These are phyloP conservation scores for Boletus mariae DNA, from an alignment of 1,284 basidiomycete species.

Conservation along the genomic window DNA sequence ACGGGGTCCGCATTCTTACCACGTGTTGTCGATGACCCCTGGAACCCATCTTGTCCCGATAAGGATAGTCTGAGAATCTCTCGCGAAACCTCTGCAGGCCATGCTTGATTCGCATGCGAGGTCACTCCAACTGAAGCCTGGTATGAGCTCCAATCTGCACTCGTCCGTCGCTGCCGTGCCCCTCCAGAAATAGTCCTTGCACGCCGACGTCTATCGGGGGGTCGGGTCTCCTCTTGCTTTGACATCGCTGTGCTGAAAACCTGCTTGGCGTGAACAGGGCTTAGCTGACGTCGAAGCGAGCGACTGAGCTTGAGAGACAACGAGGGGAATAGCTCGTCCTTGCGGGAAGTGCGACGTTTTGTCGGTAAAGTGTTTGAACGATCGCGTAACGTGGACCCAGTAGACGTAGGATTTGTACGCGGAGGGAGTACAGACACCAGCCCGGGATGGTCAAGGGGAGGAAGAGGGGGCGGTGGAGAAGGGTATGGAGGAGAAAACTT, in stretches of 20 bases:
- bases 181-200: constrained; percentile 21
- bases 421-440: constrained; percentile 29
- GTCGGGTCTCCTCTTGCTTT: constrained; percentile 1
- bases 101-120: constrained; percentile 33
- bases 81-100: constrained; percentile 44
- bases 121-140: constrained; percentile 36
- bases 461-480: constrained; percentile 44
- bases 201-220: constrained; percentile 13
- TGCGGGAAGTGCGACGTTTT: constrained; percentile 11
- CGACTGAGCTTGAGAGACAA: constrained; percentile 23
- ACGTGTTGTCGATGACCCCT: constrained; percentile 32
- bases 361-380: constrained; percentile 27
- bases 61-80: constrained; percentile 42
- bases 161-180: constrained; percentile 31
- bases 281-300: constrained; percentile 13
- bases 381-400: constrained; percentile 18
- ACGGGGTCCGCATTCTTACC: constrained; percentile 18
- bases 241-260: constrained; percentile 2
- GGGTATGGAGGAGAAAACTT: constrained; percentile 22
- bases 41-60: constrained; percentile 4
- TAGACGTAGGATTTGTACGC: constrained; percentile 10
- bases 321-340: constrained; percentile 25
- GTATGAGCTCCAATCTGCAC: constrained; percentile 41
- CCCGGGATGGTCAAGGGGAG: constrained; percentile 51
- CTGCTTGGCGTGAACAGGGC: constrained; percentile 1